Percentiles rank a stretch among this genome's conserved stretches.
Evolutionary conservation across 768 basidiomycete species (phyloP).

Genomic region (Polyporus arcularius): DNA sequence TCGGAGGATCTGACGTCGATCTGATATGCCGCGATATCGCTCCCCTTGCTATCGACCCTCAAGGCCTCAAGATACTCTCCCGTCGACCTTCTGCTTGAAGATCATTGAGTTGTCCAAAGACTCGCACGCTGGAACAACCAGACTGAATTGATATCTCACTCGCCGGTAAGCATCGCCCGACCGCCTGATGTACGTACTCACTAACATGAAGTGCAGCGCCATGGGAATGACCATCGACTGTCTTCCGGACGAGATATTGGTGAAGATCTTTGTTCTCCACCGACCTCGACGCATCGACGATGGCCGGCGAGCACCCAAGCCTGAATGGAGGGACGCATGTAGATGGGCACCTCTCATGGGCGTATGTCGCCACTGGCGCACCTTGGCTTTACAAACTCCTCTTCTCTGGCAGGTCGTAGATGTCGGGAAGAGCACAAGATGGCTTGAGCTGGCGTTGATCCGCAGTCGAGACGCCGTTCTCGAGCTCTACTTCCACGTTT

Average conservation of each 20-base stretch:
- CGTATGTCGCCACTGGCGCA: conserved; percentile 15
- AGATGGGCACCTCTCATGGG: conserved; percentile 1
- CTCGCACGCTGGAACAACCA: too few relatives aligned
- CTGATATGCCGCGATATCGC: too few relatives aligned
- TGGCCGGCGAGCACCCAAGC: background rate
- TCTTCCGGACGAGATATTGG: conserved; percentile 5
- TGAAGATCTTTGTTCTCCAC: background rate
- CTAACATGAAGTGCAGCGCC: too few relatives aligned
- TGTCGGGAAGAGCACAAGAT: background rate
- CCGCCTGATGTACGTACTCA: too few relatives aligned
- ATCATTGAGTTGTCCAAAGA: too few relatives aligned
- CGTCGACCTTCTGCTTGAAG: too few relatives aligned
- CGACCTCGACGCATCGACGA: background rate
- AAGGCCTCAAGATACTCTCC: too few relatives aligned
- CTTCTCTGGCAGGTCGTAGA: conserved; percentile 5
- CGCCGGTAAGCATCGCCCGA: too few relatives aligned
- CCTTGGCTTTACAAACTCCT: background rate
- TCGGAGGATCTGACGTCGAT: too few relatives aligned
- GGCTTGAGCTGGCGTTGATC: background rate
- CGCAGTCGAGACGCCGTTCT: background rate
- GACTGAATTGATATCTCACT: too few relatives aligned
- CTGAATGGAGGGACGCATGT: background rate
- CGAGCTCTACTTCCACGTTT: background rate
- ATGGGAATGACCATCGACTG: background rate
- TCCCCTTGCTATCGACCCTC: too few relatives aligned